These are phyloP conservation scores for Cordyceps cicadae DNA, from an alignment of 2,329 filamentous ascomycete species.

Conservation along the genomic window DNA sequence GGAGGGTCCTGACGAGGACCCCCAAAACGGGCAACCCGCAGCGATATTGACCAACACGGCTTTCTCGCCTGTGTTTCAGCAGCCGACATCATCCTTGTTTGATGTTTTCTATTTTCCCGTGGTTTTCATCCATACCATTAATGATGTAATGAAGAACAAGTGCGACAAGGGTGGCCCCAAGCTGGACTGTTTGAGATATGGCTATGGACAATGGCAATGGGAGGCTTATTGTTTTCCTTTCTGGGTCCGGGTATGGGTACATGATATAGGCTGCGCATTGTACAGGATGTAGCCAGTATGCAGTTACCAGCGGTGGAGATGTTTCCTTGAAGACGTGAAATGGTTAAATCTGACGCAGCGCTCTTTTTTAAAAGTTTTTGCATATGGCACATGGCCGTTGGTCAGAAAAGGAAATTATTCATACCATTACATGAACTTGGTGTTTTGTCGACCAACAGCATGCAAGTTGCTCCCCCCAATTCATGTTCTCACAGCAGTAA, in stretches of 20 bases:
- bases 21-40: neutral
- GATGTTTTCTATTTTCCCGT: neutral
- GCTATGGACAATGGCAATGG: no score
- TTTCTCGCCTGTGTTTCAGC: neutral
- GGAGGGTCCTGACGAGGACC: neutral
- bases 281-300: neutral
- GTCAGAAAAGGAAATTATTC: neutral
- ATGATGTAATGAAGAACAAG: slow-evolving; percentile 8
- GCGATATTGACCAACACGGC: neutral
- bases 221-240: neutral
- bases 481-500: neutral
- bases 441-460: neutral
- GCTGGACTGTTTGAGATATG: neutral
- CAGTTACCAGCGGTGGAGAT: no score
- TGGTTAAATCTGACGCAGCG: no score
- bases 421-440: neutral
- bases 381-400: neutral
- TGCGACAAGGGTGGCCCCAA: neutral
- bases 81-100: neutral
- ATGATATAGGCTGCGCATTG: no score
- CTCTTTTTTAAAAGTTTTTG: no score
- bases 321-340: no score
- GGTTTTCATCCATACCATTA: neutral
- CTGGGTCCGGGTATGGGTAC: neutral
- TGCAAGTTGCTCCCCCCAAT: no score